These are phyloP conservation scores for Blastocystis sp. DNA, from an alignment of 352 stramenopile species.

Conservation along the genomic window DNA sequence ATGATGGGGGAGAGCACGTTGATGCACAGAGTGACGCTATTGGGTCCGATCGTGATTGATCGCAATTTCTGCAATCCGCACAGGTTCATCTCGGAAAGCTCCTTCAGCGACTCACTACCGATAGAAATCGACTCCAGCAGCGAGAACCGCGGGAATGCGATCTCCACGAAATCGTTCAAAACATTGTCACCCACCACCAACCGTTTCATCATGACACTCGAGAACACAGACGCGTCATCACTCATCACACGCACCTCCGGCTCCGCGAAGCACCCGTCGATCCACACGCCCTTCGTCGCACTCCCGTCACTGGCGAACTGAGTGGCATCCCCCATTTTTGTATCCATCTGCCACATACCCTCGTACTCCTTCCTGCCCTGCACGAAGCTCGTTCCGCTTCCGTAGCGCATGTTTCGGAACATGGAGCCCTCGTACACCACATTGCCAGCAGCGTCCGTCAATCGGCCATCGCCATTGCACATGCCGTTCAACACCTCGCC, in stretches of 20 bases:
- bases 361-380: conserved; percentile 34
- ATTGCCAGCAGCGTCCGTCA: neutral
- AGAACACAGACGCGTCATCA: neutral
- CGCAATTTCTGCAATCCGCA: conserved; percentile 13
- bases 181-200: conserved; percentile 19
- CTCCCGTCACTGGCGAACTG: neutral
- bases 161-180: conserved; percentile 43
- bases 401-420: conserved; percentile 52
- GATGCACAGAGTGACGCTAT: conserved; percentile 23
- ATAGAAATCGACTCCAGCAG: conserved; percentile 24
- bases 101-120: conserved; percentile 8
- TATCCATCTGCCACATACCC: conserved; percentile 25
- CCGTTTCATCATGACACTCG: conserved; percentile 4
- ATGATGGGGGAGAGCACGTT: neutral
- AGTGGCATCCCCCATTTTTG: conserved; percentile 21
- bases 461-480: neutral
- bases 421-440: conserved; percentile 49
- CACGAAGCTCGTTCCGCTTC: conserved; percentile 10
- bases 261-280: conserved; percentile 30
- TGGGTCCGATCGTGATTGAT: neutral
- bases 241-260: neutral
- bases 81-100: conserved; percentile 42
- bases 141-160: conserved; percentile 20
- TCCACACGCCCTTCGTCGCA: conserved; percentile 21
- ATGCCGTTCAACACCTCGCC: neutral